These are phyloP conservation scores for Aspergillus sp. DNA, from an alignment of 2,329 filamentous ascomycete species.

Conservation along the genomic window DNA sequence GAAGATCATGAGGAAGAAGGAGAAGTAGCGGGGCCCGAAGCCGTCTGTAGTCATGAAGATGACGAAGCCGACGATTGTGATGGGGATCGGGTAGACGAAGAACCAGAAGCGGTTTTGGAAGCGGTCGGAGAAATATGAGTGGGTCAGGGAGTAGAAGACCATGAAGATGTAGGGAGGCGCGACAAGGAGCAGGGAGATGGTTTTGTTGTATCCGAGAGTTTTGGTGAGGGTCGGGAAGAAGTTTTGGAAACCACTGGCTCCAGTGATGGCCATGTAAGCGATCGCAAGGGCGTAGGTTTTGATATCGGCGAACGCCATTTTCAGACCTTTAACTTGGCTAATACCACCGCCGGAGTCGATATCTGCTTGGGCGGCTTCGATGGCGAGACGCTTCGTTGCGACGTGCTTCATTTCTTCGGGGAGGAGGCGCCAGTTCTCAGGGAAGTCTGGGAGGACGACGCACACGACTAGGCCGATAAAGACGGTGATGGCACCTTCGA, in stretches of 20 bases:
- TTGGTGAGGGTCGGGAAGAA: constrained; percentile 56
- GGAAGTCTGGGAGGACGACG: constrained; percentile 42
- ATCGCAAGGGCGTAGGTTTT: constrained; percentile 49
- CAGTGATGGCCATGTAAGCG: constrained; percentile 51
- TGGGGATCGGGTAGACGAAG: constrained; percentile 53
- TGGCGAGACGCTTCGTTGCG: constrained; percentile 50
- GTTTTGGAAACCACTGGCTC: constrained; percentile 55
- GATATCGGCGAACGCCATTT: constrained; percentile 52
- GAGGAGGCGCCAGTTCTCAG: constrained; percentile 46
- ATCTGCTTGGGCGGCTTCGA: constrained; percentile 53
- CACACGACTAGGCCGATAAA: constrained; percentile 34
- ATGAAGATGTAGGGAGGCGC: constrained; percentile 57
- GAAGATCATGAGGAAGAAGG: constrained; percentile 57
- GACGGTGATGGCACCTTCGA: constrained; percentile 39
- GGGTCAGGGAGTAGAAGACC: constrained; percentile 49
- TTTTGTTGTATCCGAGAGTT: constrained; percentile 46
- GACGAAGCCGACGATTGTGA: constrained; percentile 53
- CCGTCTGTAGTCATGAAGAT: constrained; percentile 54
- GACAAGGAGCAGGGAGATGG: constrained; percentile 52
- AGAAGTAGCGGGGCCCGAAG: constrained; percentile 58
- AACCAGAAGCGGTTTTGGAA: constrained; percentile 52
- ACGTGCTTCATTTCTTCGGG: constrained; percentile 48
- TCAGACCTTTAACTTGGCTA: constrained; percentile 51
- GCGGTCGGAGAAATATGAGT: constrained; percentile 48
- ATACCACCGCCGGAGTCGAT: constrained; percentile 50